Evolutionary conservation across 1,284 basidiomycete species (phyloP), one percentile per base, ranked within the genome.

Genomic region (Grifola frondosa): DNA sequence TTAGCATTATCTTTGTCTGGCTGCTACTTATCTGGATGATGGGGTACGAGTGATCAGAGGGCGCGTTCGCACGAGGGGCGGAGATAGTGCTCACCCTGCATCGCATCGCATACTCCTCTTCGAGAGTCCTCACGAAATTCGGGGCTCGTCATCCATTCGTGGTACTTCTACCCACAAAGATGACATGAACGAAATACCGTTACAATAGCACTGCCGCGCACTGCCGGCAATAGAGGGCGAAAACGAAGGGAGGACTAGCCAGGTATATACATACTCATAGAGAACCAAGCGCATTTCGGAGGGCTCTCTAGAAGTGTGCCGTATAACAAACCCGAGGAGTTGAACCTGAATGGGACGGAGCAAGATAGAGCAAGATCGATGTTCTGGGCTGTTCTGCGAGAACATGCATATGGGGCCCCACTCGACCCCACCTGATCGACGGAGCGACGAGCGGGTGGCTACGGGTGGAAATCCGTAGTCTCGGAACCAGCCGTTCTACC

Each of bases 81-180:
- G 19, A 19, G n/a, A n/a, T n/a, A n/a, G 7, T 9, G 69, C 81
- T 43, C 58, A 92, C 91, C 71, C 64, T 97, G 94, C 94, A 98
- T 97, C 16, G n/a, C n/a, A n/a, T n/a, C n/a, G 87, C 86, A 52
- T 87, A 86, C 60, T 97, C 96, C 60, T 96, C 81, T 40, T 89
- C 84, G 9, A 94, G 68, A 0, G 76, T 80, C 28, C 49, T 82
- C 76, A 37, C 85, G 78, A 37, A 98, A 70, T 50, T 82, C 80
- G 12, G 80, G 76, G 61, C 81, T 78, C 35, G 78, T 72, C 95
- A 98, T 97, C 95, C 95, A 98, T 57, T 78, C 74, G 62, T 97
- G 85, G 58, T 97, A 97, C 58, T 68, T 86, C 90, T 94, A 50
- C 23, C 37, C 43, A 20, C 23, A 20, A 6, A n/a, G 11, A 15